Evolutionary conservation across 768 basidiomycete species (phyloP).

Genomic region (Solioccasus polychromus): DNA sequence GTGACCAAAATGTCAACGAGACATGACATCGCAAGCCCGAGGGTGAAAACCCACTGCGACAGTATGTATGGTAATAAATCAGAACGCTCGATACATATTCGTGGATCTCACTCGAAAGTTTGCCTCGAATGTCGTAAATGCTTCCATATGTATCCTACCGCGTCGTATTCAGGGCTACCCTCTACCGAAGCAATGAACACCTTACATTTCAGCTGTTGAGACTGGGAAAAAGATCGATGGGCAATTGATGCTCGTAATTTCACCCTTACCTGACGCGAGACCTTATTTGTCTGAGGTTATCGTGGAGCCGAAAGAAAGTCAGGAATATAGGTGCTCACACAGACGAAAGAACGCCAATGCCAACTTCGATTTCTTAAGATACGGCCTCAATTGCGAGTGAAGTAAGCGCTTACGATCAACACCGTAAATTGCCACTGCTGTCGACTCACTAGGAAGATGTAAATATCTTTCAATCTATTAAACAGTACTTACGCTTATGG

Average conservation of each 20-base stretch:
- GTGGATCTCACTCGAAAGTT: constrained; percentile 18
- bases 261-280: constrained; percentile 29
- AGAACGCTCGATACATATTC: neutral
- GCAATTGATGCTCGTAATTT: too few relatives aligned
- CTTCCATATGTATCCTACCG: constrained; percentile 26
- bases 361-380: constrained; percentile 15
- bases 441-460: constrained; percentile 24
- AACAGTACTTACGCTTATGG: constrained; percentile 33
- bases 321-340: constrained; percentile 21
- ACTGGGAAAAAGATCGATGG: constrained; percentile 23
- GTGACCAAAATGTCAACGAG: constrained; percentile 51
- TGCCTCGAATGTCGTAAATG: constrained; percentile 23
- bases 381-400: neutral
- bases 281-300: constrained; percentile 27
- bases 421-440: constrained; percentile 30
- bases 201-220: constrained; percentile 32
- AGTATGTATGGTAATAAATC: neutral
- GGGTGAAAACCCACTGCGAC: constrained; percentile 48
- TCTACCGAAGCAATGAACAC: neutral
- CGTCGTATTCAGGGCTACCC: neutral
- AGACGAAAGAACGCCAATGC: constrained; percentile 30
- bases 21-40: constrained; percentile 48
- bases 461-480: neutral
- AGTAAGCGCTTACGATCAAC: constrained; percentile 31
- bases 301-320: neutral